Conservation (phyloP, 106 monocot genomes). For the Xerophyta viscosa region DNA sequence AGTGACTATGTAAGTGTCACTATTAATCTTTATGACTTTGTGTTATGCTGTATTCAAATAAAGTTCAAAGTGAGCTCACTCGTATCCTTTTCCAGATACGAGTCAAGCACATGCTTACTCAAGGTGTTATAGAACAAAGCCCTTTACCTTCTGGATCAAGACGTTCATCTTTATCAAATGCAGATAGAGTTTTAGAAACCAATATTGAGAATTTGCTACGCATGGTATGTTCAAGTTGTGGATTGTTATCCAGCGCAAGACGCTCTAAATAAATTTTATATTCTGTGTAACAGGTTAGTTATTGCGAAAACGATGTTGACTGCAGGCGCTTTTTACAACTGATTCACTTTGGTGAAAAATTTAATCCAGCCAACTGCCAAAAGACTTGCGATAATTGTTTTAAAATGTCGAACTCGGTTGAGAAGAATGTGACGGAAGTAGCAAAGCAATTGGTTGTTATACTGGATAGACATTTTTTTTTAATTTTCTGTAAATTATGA, state of each 20-base stretch:
- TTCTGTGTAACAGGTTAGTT: constrained; percentile 53
- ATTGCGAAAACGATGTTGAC: constrained; percentile 91
- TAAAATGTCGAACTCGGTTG: constrained; percentile 45
- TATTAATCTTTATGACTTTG: no score
- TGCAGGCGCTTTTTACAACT: constrained; percentile 86
- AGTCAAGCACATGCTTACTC: constrained; percentile 91
- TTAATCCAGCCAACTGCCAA: constrained; percentile 61
- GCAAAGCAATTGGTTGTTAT: constrained; percentile 77
- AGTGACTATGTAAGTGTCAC: constrained; percentile 81
- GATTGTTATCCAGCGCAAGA: no score
- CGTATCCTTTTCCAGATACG: constrained; percentile 55
- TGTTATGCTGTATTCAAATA: no score
- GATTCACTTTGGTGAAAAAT: constrained; percentile 96
- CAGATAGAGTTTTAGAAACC: constrained; percentile 59
- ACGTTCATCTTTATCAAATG: constrained; percentile 14
- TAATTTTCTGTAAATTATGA: no score
- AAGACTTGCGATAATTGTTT: constrained; percentile 90
- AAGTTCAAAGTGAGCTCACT: no score
- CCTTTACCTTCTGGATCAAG: constrained; percentile 31
- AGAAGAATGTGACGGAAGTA: constrained; percentile 72
- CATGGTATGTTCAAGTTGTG: constrained; percentile 51
- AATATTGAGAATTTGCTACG: constrained; percentile 81
- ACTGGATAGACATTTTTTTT: no score
- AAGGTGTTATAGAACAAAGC: constrained; percentile 76
- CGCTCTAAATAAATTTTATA: neutral